Base-by-base conservation (phyloP, 768 basidiomycete genomes). In the Boletus patriciae region DNA sequence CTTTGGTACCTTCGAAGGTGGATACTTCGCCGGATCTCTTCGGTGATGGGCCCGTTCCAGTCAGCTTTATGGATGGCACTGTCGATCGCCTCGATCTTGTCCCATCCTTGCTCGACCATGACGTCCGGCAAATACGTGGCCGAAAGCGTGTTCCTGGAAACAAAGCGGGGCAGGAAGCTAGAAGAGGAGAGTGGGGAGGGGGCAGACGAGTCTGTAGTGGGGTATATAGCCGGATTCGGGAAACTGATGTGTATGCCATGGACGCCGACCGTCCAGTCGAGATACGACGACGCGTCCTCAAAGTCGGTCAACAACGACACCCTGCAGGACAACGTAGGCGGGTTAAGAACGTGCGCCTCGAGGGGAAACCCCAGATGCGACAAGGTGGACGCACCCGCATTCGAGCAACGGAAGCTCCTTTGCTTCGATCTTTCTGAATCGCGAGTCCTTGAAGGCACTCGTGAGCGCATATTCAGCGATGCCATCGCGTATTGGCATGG, bases 111-210 rank as follows among this genome's bases (percentile, higher is more conserved):
- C 37, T 93, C 92, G 0, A 87, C 83, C 42, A 92, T 88, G 57
- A 99, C 90, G 52, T 98, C 87, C 6, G 97, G 97, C 12, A 99
- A 81, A 74, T 95, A 99, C 0, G 92, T 94, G 9, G 95, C 94
- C 12, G 85, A 82, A 64, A 95, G 86, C 1, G 80, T 77, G 60
- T 83, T 83, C 67, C 77, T 84, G 59, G 78, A 80, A 36, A 76
- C 77, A 27, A 80, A 67, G 55, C 74, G 81, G 46, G 81, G 85
- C 57, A 89, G 73, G 62, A 79, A 82, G 7, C 80, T 67, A 9
- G 86, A 80, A 6, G 90, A 89, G 18, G 88, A 86, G 49, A 83
- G 78, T 10, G 87, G 90, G 3, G 90, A 88, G 15, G 90, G 86
- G 1, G 86, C 73, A 66, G 84, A 79, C 15, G 82, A 77, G 2